These are phyloP conservation scores for Barbarea vulgaris DNA, from an alignment of 345 rosid genomes.

Conservation along the genomic window DNA sequence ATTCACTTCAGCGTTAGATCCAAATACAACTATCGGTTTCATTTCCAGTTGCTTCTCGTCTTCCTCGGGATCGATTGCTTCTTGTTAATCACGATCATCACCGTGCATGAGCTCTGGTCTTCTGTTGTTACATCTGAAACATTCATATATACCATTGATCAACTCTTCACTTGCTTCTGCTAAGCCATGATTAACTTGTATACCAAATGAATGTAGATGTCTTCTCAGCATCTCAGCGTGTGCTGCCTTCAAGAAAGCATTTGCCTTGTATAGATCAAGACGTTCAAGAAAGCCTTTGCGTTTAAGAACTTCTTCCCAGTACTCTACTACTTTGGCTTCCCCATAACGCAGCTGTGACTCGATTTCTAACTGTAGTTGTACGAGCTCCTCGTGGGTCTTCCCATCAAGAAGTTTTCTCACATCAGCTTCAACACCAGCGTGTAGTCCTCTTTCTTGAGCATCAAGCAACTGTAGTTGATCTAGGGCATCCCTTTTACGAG, in stretches of 20 bases:
- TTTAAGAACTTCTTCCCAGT: conserved; percentile 90
- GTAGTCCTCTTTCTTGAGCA: conserved; percentile 86
- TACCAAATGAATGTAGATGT: conserved; percentile 57
- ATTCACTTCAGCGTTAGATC: conserved; percentile 84
- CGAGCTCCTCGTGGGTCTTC: conserved; percentile 73
- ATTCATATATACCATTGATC: conserved; percentile 37
- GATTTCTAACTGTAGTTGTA: conserved; percentile 61
- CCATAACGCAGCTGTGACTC: conserved; percentile 81
- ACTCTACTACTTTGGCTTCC: conserved; percentile 87
- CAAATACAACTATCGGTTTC: conserved; percentile 66
- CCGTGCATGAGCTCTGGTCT: conserved; percentile 80
- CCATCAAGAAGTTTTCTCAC: conserved; percentile 74
- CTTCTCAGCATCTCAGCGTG: conserved; percentile 78
- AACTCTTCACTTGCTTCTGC: conserved; percentile 58
- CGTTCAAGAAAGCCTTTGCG: conserved; percentile 86
- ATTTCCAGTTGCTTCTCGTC: conserved; percentile 73
- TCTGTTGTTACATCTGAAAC: conserved; percentile 60
- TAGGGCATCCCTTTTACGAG: conserved; percentile 74
- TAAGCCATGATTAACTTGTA: conserved; percentile 43
- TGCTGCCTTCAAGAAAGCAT: conserved; percentile 88
- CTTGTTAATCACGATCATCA: conserved; percentile 74
- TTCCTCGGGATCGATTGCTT: conserved; percentile 91
- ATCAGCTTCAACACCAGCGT: conserved; percentile 80
- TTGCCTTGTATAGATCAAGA: conserved; percentile 80
- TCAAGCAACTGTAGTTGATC: conserved; percentile 69